Percentiles rank a stretch among this genome's conserved stretches.
phyloP scores from a whole-genome alignment of 306 rosid genomes.

The Fragaria ananassa region DNA sequence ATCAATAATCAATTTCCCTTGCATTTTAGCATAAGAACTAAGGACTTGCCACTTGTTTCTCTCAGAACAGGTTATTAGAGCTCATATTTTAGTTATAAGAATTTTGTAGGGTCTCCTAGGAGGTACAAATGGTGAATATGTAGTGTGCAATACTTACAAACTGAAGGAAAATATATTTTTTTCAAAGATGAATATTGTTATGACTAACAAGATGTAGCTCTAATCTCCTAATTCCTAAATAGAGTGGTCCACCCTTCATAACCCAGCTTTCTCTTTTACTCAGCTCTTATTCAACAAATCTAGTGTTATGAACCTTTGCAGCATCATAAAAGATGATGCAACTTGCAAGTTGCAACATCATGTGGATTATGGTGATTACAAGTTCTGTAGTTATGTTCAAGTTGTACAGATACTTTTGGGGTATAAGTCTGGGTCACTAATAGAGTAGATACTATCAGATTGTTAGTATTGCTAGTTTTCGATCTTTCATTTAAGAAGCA shows the following conservation, averaged over 20 bases:
- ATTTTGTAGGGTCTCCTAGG: neutral
- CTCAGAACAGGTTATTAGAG: neutral
- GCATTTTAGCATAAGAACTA: neutral
- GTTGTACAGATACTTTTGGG: neutral
- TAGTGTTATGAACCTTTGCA: neutral
- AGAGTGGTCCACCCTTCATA: neutral
- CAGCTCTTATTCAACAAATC: neutral
- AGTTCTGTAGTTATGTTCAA: neutral
- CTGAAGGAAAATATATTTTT: neutral
- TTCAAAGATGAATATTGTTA: neutral
- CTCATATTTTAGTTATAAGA: neutral
- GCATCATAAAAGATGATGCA: neutral
- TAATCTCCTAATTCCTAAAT: neutral
- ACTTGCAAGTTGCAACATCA: too few species aligned
- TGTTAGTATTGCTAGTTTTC: neutral
- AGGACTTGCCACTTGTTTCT: neutral
- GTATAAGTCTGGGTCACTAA: neutral
- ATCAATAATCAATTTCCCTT: neutral
- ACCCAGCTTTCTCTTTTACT: neutral
- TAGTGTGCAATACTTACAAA: neutral
- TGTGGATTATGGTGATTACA: neutral
- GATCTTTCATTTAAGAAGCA: neutral
- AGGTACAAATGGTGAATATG: neutral
- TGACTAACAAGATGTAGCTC: neutral
- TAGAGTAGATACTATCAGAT: neutral